Base-by-base conservation (phyloP, 2,329 filamentous ascomycete species). In the Dothideomycetidae sp. region DNA sequence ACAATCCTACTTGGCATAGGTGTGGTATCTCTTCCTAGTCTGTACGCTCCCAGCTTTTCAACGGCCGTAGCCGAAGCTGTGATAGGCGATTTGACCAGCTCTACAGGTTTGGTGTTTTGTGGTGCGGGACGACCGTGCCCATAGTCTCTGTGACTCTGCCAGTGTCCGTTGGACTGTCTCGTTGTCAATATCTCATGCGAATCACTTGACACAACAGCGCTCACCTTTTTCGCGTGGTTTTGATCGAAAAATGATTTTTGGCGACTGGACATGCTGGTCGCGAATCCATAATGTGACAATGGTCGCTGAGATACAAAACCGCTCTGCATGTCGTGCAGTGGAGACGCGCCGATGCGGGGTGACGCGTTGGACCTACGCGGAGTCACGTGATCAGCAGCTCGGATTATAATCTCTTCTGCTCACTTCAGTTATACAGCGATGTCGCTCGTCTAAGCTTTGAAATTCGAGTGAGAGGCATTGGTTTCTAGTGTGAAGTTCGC, bases 21-120 rank as follows among this genome's bases (percentile, higher is more conserved):
- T 16, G 46, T 36, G 53, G 54, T 40, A 51, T 44, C 43, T 55
- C 57, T 36, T 62, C 53, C 52, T 48, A 70, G 71, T 46, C 67
- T 63, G 45, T 73, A 74, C 18, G 63, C 61, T 50, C 68, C 66
- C 39, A 73, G 55, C 52, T 72, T 74, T 3, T 61, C 61, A 40
- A 64, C 68, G 3, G 69, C 67, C 44, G 67, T 61, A 3, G 62
- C 59, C 9, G 67, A 72, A 5, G 70, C 62, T 37, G 64, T 57
- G 32, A 66, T 64, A 5, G 62, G 55, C 31, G 61, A 53, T 41
- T 58, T 55, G 7, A 26, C 21, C n/a, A 53, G 45, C 31, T 49
- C 48, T 41, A 53, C 48, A 4, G 38, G 39, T 31, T 49, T 51
- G 33, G 44, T 38, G 31, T 16, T 44, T 36, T 37, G 38, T 16